Conservation (phyloP, 495 filamentous ascomycete genomes). For the Trichocladium uniseriatum region DNA sequence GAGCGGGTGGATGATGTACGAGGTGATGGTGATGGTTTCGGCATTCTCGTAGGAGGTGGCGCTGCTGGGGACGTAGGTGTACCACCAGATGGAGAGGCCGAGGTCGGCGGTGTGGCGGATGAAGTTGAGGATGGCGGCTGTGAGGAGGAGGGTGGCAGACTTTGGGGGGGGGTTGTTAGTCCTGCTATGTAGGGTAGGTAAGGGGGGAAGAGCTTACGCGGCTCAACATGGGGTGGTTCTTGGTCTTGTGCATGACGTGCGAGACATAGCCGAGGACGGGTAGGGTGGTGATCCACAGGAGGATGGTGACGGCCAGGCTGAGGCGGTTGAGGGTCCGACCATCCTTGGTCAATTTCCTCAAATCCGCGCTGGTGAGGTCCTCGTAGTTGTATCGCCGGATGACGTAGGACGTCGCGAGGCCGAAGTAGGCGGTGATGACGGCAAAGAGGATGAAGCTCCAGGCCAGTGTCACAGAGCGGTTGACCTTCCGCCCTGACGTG, state of each 20-base stretch:
- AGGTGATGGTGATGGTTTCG: not conserved
- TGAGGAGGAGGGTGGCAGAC: conserved; percentile 10
- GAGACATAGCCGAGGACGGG: conserved; percentile 1
- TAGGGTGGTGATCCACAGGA: conserved; percentile 15
- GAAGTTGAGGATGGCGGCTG: conserved; percentile 11
- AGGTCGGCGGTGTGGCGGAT: too few species aligned
- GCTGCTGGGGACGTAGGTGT: not conserved
- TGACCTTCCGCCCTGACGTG: not conserved
- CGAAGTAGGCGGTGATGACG: conserved; percentile 5
- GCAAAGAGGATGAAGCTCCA: conserved; percentile 5
- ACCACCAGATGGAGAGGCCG: too few species aligned
- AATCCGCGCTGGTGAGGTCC: too few species aligned
- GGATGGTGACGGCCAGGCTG: conserved; percentile 1
- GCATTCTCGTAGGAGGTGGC: not conserved
- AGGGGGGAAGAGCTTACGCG: conserved; percentile 1
- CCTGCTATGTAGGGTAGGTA: not conserved
- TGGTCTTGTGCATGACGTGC: conserved; percentile 8
- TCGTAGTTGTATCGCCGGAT: not conserved
- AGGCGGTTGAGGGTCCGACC: not conserved
- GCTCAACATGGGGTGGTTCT: not conserved
- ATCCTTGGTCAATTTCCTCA: not conserved
- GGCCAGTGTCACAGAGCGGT: conserved; percentile 1
- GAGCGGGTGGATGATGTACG: conserved; percentile 6
- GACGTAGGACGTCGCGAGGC: not conserved
- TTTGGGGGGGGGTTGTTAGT: not conserved